Evolutionary conservation across 2,329 filamentous ascomycete genomes (phyloP).

Genomic region (Hypoxylon sp.): DNA sequence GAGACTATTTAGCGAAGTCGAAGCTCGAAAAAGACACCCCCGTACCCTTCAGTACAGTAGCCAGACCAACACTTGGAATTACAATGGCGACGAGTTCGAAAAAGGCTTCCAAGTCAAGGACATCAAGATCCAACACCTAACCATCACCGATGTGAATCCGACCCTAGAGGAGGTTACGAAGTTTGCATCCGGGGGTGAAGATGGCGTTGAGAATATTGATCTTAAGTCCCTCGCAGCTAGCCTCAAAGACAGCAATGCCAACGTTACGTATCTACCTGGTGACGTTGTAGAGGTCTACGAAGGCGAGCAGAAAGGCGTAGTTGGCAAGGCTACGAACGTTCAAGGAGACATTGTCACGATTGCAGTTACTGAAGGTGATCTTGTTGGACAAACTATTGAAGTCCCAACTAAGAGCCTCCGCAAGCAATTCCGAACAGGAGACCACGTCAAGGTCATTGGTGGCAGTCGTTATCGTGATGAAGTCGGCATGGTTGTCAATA

Average conservation of each 20-base stretch:
- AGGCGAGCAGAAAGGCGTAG: conserved; percentile 92
- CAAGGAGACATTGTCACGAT: conserved; percentile 94
- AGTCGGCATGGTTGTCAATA: conserved; percentile 96
- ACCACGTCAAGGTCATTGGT: conserved; percentile 98
- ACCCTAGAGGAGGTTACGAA: conserved; percentile 95
- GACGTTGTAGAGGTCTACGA: conserved; percentile 98
- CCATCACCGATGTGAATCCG: conserved; percentile 92
- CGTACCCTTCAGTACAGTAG: conserved; percentile 74
- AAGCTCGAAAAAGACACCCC: conserved; percentile 90
- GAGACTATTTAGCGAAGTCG: conserved; percentile 90
- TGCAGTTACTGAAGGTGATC: conserved; percentile 83
- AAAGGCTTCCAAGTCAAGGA: conserved; percentile 96
- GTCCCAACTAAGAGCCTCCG: conserved; percentile 92
- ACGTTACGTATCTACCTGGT: conserved; percentile 89
- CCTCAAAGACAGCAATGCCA: conserved; percentile 84
- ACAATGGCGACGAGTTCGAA: conserved; percentile 89
- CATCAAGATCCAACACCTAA: conserved; percentile 88
- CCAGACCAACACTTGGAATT: conserved; percentile 85
- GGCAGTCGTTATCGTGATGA: conserved; percentile 95
- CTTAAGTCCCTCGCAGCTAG: conserved; percentile 91
- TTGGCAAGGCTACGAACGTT: conserved; percentile 87
- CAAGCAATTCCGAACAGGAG: conserved; percentile 92
- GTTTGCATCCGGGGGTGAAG: conserved; percentile 89
- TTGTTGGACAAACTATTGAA: conserved; percentile 88
- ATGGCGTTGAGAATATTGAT: conserved; percentile 94